These are phyloP conservation scores for Lagerstroemia speciosa DNA, from an alignment of 345 rosid genomes.

Conservation along the genomic window DNA sequence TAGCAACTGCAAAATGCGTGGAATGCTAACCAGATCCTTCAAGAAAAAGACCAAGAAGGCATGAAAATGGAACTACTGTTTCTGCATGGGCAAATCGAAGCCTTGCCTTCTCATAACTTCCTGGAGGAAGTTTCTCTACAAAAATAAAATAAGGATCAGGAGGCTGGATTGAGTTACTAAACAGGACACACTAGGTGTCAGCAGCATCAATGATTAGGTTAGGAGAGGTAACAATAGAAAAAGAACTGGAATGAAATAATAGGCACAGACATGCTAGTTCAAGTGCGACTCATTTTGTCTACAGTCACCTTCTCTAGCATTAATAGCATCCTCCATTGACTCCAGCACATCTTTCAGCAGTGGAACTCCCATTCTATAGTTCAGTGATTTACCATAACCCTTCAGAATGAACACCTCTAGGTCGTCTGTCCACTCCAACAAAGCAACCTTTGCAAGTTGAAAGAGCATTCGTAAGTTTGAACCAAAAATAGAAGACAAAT, in stretches of 20 bases:
- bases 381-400: slow-evolving; percentile 79
- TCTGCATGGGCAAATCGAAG: slow-evolving; percentile 97
- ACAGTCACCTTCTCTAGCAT: slow-evolving; percentile 62
- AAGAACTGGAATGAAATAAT: neutral
- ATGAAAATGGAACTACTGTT: slow-evolving; percentile 88
- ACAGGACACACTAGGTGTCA: neutral
- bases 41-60: slow-evolving; percentile 94
- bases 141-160: neutral
- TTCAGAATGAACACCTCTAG: slow-evolving; percentile 67
- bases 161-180: neutral
- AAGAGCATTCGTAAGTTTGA: neutral
- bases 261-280: neutral
- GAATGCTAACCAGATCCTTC: slow-evolving; percentile 62
- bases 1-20: neutral
- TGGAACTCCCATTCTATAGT: slow-evolving; percentile 86
- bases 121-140: slow-evolving; percentile 62
- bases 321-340: slow-evolving; percentile 85
- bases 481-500: neutral
- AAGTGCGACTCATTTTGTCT: neutral
- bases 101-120: slow-evolving; percentile 87
- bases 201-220: neutral
- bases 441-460: slow-evolving; percentile 45
- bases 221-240: neutral
- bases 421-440: slow-evolving; percentile 97
- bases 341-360: slow-evolving; percentile 72